Evolutionary conservation across 2,329 filamentous ascomycete species (phyloP), one percentile per base, ranked within the genome.

Genomic region (Pyricularia sp.): DNA sequence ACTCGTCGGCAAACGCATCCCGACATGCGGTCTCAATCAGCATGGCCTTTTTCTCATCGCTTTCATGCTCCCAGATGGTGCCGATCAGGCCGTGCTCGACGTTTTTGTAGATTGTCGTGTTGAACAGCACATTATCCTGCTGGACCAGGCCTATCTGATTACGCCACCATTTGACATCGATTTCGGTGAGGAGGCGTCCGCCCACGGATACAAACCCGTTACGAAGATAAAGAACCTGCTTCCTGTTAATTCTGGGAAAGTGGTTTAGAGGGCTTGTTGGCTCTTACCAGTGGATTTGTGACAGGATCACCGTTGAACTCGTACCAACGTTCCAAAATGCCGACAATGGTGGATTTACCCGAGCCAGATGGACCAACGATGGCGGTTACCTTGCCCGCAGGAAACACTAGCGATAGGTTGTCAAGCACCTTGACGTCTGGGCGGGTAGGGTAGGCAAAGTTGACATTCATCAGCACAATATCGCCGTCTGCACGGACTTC

Each of bases 291-390:
- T 65, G 61, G 63, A 62, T 71, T 70, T 65, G 69, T 65, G 62
- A 70, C 72, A 30, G 76, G 77, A 33, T 81, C 77, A 26, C 78
- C 71, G 64, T 81, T 75, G 62, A 82, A 77, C 19, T 85, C 83
- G 71, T 92, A 92, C 86, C 87, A 91, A 62, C 88, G 77, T 71
- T 90, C 85, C 3, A 91, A 75, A 0, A 91, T 75, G 0, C 85
- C 85, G 0, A 90, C 84, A 33, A 91, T 84, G 0, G 91, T 96
- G 62, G 87, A 91, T 75, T 96, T 96, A 4, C 91, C 91, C 6
- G 88, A 91, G 0, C 89, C 87, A 0, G 91, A 96, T 9, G 91
- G 85, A 2, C 91, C 91, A 10, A 93, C 88, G 24, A 96, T 81
- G 0, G 90, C 91, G 0, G 90, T 90, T 62, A 88, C 88, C 64